These are phyloP conservation scores for Colletotrichum viniferum DNA, from an alignment of 2,329 filamentous ascomycete genomes.

Conservation along the genomic window DNA sequence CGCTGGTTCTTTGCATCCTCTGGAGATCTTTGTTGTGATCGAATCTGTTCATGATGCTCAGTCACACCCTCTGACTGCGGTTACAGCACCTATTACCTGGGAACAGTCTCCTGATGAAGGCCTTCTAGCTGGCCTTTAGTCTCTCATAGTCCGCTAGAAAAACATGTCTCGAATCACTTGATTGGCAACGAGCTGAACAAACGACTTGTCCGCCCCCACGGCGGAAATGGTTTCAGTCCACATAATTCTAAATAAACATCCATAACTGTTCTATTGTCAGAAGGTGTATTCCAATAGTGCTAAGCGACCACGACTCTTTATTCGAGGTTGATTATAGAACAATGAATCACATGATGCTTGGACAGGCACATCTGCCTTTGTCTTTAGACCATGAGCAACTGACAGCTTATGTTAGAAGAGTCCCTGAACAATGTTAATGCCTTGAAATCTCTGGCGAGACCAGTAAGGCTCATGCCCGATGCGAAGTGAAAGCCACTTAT, in stretches of 20 bases:
- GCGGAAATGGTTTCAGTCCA: fast-evolving
- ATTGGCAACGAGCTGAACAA: background rate
- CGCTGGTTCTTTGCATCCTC: background rate
- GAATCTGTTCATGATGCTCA: background rate
- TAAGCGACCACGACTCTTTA: fast-evolving
- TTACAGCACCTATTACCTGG: background rate
- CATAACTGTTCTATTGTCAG: background rate
- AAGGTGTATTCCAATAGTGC: fast-evolving
- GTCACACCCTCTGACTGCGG: background rate
- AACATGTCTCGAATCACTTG: background rate
- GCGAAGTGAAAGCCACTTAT: background rate
- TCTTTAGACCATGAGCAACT: background rate
- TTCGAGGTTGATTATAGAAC: background rate
- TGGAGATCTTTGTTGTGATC: background rate
- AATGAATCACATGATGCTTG: background rate
- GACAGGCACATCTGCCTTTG: background rate
- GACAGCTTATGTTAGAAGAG: background rate
- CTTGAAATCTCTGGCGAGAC: background rate
- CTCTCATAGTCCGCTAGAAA: background rate
- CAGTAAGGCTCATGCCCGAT: fast-evolving
- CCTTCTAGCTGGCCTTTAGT: background rate
- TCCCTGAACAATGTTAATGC: background rate
- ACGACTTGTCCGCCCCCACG: background rate
- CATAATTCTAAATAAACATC: background rate
- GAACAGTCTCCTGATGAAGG: background rate